Evolutionary conservation across 805 yeast species (phyloP).

Genomic region (Yamadazyma paraphyllophila): DNA sequence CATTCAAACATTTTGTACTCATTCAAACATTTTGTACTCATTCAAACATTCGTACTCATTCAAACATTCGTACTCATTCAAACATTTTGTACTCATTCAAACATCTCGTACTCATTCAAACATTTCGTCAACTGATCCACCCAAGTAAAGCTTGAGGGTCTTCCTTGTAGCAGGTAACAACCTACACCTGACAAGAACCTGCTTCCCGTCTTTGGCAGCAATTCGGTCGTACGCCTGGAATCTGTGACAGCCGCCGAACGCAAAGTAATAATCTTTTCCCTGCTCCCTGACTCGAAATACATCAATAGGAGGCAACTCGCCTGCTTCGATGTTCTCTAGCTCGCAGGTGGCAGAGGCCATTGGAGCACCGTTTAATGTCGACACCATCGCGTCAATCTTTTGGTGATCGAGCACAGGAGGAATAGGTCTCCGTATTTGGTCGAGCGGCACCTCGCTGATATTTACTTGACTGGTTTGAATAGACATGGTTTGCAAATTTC

Average conservation of each 20-base stretch:
- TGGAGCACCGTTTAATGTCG: constrained; percentile 64
- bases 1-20: no score
- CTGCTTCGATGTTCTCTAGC: constrained; percentile 47
- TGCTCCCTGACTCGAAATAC: constrained; percentile 64
- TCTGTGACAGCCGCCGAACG: constrained; percentile 89
- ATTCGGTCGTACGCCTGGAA: constrained; percentile 77
- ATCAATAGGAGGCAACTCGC: constrained; percentile 81
- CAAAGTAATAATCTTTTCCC: constrained; percentile 66
- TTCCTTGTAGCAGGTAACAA: constrained; percentile 71
- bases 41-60: no score
- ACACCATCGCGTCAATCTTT: constrained; percentile 78
- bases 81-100: no score
- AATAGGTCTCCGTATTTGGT: constrained; percentile 73
- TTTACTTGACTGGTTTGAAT: constrained; percentile 61
- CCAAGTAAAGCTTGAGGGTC: constrained; percentile 68
- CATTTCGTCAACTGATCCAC: constrained; percentile 59
- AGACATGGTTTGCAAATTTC: constrained; percentile 46
- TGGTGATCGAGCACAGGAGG: constrained; percentile 76
- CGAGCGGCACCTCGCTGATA: constrained; percentile 60
- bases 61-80: no score
- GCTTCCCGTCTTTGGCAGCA: constrained; percentile 29
- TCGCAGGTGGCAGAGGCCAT: constrained; percentile 62
- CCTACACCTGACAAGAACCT: constrained; percentile 61
- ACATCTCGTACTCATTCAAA: no score
- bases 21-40: no score